Base-by-base conservation (phyloP, 2,329 filamentous ascomycete genomes). In the Dactylellina drechsleri region DNA sequence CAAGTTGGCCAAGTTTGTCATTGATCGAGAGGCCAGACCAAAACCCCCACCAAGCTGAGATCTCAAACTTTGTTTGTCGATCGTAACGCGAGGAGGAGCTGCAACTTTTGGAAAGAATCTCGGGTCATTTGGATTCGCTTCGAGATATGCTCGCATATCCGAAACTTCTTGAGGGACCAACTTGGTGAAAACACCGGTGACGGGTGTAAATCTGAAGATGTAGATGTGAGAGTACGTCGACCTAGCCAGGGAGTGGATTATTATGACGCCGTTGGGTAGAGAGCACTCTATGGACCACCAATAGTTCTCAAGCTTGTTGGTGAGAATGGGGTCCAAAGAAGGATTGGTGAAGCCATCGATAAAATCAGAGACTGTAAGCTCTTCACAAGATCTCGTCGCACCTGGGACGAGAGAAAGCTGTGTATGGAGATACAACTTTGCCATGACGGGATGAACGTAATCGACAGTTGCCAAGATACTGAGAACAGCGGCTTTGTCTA, bases 261-360 rank as follows among this genome's bases (percentile, higher is more conserved):
- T 65, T 26, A 75, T 68, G 20, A 68, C 64, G 50, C 71, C 71
- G 28, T 68, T 75, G 7, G 64, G 52, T 50, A 75, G 53, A 45
- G 64, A 49, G 50, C 64, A 75, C 45, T 75, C 71, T 13, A 75
- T 54, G 12, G 71, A 68, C 71, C 71, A 75, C 64, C 64, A 75
- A 15, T 60, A 68, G 2, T 2, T 16, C 18, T 58, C 13, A 10
- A 75, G 23, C 45, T 68, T 68, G 16, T 61, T 65, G 1, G 64
- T 57, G 4, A 74, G 57, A 57, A 54, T 47, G 20, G 49, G 59
- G 53, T 74, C 62, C 7, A 54, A 10, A 2, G 50, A n/a, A 15
- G 64, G 64, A 16, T 75, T 58, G n/a, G 49, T 68, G 45, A 75
- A 75, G 6, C 52, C 53, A 5, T 75, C 71, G 5, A 68, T 54